These are phyloP conservation scores for Inga laurina DNA, from an alignment of 306 rosid genomes.

Conservation along the genomic window DNA sequence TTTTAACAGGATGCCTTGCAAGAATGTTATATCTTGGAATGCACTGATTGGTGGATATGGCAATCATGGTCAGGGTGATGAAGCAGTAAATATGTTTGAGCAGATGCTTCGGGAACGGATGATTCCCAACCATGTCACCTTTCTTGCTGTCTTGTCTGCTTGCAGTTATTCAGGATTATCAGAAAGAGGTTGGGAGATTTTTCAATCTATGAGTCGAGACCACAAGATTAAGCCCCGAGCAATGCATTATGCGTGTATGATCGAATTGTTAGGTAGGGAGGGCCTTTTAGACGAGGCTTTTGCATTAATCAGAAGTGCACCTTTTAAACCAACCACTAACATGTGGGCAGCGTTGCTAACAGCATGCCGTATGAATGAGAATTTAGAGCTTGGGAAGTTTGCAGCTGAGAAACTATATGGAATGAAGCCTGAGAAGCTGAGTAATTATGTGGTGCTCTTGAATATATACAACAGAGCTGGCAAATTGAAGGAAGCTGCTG, in stretches of 20 bases:
- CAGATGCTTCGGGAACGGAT: conserved; percentile 66
- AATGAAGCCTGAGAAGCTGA: conserved; percentile 77
- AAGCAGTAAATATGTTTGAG: conserved; percentile 76
- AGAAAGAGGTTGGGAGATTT: conserved; percentile 75
- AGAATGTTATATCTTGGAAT: conserved; percentile 83
- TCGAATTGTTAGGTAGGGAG: conserved; percentile 82
- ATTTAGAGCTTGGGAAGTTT: conserved; percentile 76
- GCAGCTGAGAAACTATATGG: conserved; percentile 83
- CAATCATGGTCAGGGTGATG: conserved; percentile 76
- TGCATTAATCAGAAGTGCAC: conserved; percentile 60
- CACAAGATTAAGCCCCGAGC: conserved; percentile 83
- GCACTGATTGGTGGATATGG: conserved; percentile 88
- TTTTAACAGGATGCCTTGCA: conserved; percentile 68
- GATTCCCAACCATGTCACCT: conserved; percentile 83
- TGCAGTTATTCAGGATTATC: conserved; percentile 82
- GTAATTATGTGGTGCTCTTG: conserved; percentile 71
- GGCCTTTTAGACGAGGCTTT: conserved; percentile 77
- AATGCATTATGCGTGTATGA: conserved; percentile 93
- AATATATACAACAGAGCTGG: conserved; percentile 70
- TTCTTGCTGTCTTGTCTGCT: conserved; percentile 83
- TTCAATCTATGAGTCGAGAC: conserved; percentile 67
- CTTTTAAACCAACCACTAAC: conserved; percentile 75
- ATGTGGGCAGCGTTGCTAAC: conserved; percentile 93
- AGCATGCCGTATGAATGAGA: conserved; percentile 73
- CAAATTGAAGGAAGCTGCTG: conserved; percentile 78